A percentile compares a stretch with the other conserved stretches of the same genome.
phyloP scores from a whole-genome alignment of 768 basidiomycete genomes.

The Tylopilus vinaceipallidus region DNA sequence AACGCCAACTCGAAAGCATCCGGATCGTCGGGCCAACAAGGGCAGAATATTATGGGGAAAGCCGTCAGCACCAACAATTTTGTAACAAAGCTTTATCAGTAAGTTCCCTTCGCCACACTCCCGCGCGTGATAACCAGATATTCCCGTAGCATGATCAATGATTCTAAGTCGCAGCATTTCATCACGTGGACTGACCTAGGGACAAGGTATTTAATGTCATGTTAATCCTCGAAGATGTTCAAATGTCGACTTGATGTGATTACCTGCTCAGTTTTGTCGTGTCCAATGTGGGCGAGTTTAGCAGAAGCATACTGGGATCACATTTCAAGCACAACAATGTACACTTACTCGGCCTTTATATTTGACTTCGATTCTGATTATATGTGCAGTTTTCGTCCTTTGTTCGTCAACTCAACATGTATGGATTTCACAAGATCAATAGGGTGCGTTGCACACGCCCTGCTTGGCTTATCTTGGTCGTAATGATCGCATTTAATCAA shows the following conservation, averaged over 20 bases:
- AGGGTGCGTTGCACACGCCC: conserved; percentile 47
- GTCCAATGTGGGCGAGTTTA: conserved; percentile 83
- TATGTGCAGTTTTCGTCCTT: conserved; percentile 81
- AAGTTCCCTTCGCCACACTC: conserved; percentile 29
- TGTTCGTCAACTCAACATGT: conserved; percentile 94
- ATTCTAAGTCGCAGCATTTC: conserved; percentile 74
- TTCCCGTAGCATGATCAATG: conserved; percentile 74
- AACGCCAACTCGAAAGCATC: conserved; percentile 15
- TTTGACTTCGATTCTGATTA: conserved; percentile 2
- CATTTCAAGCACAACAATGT: conserved; percentile 93
- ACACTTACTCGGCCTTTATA: conserved; percentile 33
- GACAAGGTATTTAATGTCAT: conserved; percentile 44
- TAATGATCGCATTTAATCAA: conserved; percentile 12
- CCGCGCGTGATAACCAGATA: neutral
- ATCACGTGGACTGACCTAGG: conserved; percentile 83
- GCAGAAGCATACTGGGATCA: conserved; percentile 76
- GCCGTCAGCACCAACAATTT: conserved; percentile 75
- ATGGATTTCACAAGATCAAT: conserved; percentile 94
- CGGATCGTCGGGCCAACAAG: conserved; percentile 19
- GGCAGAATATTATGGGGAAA: conserved; percentile 63
- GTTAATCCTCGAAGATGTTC: neutral
- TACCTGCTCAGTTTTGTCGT: conserved; percentile 64
- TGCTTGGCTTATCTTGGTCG: neutral
- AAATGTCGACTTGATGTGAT: neutral
- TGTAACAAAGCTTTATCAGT: conserved; percentile 87